These are phyloP conservation scores for Boletus vinaceobasis DNA, from an alignment of 768 basidiomycete species.

Conservation along the genomic window DNA sequence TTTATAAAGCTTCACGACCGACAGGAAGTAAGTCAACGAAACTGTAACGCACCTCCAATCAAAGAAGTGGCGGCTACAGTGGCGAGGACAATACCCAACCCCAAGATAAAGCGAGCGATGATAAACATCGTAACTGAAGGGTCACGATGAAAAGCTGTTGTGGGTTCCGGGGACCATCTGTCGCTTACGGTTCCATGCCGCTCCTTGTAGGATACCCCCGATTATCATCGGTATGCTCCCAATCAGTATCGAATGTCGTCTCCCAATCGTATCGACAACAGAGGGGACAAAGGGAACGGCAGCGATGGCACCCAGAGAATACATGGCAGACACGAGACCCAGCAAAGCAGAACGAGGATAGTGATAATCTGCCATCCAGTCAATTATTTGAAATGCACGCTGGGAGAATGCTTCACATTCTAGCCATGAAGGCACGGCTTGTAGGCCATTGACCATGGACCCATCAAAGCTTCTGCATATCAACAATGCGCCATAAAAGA, in stretches of 20 bases:
- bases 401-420: slow-evolving; percentile 37
- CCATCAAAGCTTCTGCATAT: slow-evolving; percentile 30
- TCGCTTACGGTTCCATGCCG: slow-evolving; percentile 13
- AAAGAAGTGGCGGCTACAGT: slow-evolving; percentile 21
- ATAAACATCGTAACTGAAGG: slow-evolving; percentile 12
- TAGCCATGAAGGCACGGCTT: slow-evolving; percentile 57
- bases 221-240: slow-evolving; percentile 3
- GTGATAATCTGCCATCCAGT: slow-evolving; percentile 43
- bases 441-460: slow-evolving; percentile 61
- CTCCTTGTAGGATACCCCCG: slow-evolving; percentile 17
- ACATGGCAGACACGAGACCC: slow-evolving; percentile 40
- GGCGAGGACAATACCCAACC: slow-evolving; percentile 9
- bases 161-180: background rate
- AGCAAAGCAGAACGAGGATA: slow-evolving; percentile 46
- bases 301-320: slow-evolving; percentile 56
- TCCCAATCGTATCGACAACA: slow-evolving; percentile 10
- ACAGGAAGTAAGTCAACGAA: no score
- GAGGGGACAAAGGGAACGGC: slow-evolving; percentile 42
- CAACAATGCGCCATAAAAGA: background rate
- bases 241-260: slow-evolving; percentile 16
- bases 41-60: slow-evolving; percentile 15
- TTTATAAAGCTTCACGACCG: background rate
- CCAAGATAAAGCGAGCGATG: slow-evolving; percentile 17
- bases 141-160: background rate
- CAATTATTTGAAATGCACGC: background rate